Percentiles rank a stretch among this genome's conserved stretches.
Evolutionary conservation across 805 yeast species (phyloP).

Genomic region (Dipodascopsis tothii): DNA sequence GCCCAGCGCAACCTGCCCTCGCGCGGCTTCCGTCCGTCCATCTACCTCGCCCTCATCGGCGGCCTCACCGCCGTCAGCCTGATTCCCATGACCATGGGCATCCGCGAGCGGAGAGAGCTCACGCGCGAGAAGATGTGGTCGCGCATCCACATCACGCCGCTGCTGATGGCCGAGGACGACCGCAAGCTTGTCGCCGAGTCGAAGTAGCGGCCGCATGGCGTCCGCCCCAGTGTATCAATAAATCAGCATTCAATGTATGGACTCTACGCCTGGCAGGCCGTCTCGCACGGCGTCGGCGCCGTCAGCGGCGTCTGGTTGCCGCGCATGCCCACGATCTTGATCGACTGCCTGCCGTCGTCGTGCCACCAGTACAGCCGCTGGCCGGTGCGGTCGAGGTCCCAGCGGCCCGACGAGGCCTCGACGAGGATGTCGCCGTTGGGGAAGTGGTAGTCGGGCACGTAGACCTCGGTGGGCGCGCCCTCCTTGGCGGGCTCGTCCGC

Average conservation of each 20-base stretch:
- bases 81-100: slow-evolving; percentile 56
- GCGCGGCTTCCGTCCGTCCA: slow-evolving; percentile 72
- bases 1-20: slow-evolving; percentile 68
- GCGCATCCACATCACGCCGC: slow-evolving; percentile 62
- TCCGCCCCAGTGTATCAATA: too few relatives aligned
- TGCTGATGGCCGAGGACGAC: slow-evolving; percentile 74
- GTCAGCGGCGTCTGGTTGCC: slow-evolving; percentile 9
- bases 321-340: slow-evolving; percentile 23
- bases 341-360: slow-evolving; percentile 36
- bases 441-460: slow-evolving; percentile 68
- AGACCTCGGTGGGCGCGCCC: slow-evolving; percentile 49
- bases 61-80: slow-evolving; percentile 66
- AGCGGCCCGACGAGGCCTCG: slow-evolving; percentile 48
- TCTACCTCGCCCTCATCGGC: slow-evolving; percentile 58
- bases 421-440: slow-evolving; percentile 43
- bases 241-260: too few relatives aligned
- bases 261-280: too few relatives aligned
- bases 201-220: too few relatives aligned
- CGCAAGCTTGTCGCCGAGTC: not conserved
- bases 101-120: slow-evolving; percentile 65
- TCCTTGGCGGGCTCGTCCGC: slow-evolving; percentile 13
- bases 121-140: slow-evolving; percentile 72
- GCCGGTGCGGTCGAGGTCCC: slow-evolving; percentile 43
- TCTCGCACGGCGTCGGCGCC: too few relatives aligned
- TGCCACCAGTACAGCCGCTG: slow-evolving; percentile 72